Conservation (phyloP, 2,329 filamentous ascomycete genomes). For the Xylariales sp. region DNA sequence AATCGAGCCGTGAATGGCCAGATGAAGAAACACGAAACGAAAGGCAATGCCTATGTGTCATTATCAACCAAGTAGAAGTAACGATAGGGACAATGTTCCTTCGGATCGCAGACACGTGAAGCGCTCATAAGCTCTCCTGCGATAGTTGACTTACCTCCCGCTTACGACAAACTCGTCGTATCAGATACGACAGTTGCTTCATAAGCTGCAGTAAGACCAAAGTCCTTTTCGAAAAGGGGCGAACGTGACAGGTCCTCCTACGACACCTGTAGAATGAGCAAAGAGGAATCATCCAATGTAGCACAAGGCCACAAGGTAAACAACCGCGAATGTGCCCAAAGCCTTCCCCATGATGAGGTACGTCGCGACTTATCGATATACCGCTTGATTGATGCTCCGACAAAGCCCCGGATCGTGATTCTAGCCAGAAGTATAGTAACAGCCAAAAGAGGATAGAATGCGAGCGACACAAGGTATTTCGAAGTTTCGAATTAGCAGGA, state of each 20-base stretch:
- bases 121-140: neutral
- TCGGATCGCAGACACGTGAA: neutral
- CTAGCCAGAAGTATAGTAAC: neutral
- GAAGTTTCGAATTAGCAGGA: too few species aligned
- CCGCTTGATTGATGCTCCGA: neutral
- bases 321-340: constrained; percentile 30
- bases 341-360: constrained; percentile 3
- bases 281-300: constrained; percentile 34
- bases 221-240: constrained; percentile 33
- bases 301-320: constrained; percentile 30
- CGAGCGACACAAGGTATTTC: too few species aligned
- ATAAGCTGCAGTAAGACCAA: constrained; percentile 26
- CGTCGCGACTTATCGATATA: too few species aligned
- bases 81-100: neutral
- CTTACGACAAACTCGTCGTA: constrained; percentile 36
- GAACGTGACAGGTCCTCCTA: constrained; percentile 36
- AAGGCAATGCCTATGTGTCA: constrained; percentile 30
- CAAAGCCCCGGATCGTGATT: neutral
- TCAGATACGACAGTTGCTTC: constrained; percentile 32
- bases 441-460: too few species aligned
- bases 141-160: constrained; percentile 27
- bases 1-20: constrained; percentile 37
- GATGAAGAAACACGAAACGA: constrained; percentile 38
- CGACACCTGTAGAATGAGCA: constrained; percentile 36
- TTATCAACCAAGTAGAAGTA: neutral